A percentile compares a stretch with the other conserved stretches of the same genome.
Conservation (phyloP, 345 rosid genomes). For the Syzygium aqueum region DNA sequence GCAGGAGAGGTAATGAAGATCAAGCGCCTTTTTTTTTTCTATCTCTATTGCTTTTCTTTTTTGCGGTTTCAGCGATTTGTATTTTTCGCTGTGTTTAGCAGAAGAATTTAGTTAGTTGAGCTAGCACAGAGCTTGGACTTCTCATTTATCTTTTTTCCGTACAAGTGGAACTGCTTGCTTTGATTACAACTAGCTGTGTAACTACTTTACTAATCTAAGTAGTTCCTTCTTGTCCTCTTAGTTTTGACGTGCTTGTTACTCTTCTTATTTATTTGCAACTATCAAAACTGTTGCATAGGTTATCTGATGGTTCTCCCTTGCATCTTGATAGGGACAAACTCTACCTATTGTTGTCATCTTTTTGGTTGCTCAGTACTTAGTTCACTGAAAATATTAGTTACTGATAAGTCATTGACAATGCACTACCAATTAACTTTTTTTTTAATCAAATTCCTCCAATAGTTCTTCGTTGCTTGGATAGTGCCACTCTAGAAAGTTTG, state of each 20-base stretch:
- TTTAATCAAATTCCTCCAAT: neutral
- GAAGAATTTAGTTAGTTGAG: neutral
- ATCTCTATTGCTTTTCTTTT: neutral
- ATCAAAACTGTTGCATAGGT: neutral
- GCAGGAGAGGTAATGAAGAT: constrained; percentile 66
- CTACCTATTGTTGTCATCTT: neutral
- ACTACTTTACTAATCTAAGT: neutral
- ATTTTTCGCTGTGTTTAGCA: neutral
- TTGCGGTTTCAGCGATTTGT: neutral
- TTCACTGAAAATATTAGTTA: neutral
- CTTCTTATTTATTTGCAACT: neutral
- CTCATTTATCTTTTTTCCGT: neutral
- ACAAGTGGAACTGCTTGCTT: neutral
- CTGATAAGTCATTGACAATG: neutral
- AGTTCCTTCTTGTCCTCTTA: neutral
- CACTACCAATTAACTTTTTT: neutral
- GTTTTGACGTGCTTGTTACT: neutral
- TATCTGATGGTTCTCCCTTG: neutral
- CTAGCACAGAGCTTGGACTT: neutral
- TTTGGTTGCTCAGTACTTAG: neutral
- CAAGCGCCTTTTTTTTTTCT: neutral
- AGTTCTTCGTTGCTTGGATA: neutral
- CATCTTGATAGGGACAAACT: neutral
- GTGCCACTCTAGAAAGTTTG: neutral
- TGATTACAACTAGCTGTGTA: neutral